Conservation (phyloP, 805 yeast genomes). For the Candida odintsovae region DNA sequence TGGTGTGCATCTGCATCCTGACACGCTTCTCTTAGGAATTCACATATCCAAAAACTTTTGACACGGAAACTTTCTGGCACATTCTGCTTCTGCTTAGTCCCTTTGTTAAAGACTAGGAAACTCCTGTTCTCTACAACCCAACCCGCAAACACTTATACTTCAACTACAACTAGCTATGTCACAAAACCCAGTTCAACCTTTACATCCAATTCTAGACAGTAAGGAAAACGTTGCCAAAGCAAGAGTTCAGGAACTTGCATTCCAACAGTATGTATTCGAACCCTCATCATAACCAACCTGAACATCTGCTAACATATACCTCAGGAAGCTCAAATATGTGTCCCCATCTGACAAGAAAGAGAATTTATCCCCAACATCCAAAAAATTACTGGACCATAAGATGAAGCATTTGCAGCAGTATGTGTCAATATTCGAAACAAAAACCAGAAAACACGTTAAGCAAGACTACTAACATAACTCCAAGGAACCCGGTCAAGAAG, state of each 20-base stretch:
- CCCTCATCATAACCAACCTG: background rate
- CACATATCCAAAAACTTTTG: background rate
- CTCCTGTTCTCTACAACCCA: too few species aligned
- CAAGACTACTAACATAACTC: slow-evolving; percentile 1
- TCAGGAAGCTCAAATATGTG: slow-evolving; percentile 23
- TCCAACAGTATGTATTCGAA: slow-evolving; percentile 21
- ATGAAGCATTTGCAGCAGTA: slow-evolving; percentile 22
- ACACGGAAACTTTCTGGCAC: background rate
- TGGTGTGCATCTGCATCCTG: background rate
- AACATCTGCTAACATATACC: slow-evolving; percentile 3
- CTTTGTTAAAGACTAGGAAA: background rate
- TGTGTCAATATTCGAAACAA: slow-evolving; percentile 2
- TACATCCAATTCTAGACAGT: slow-evolving; percentile 25
- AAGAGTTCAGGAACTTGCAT: slow-evolving; percentile 22
- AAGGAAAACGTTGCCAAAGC: slow-evolving; percentile 24
- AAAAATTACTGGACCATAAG: slow-evolving; percentile 24
- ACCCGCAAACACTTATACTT: too few species aligned
- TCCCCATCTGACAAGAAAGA: slow-evolving; percentile 26
- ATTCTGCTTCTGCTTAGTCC: background rate
- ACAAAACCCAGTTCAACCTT: slow-evolving; percentile 21
- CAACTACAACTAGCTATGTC: slow-evolving; percentile 6
- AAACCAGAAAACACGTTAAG: background rate
- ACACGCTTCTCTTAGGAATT: background rate
- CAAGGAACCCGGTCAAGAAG: slow-evolving; percentile 23
- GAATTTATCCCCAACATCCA: slow-evolving; percentile 25